Evolutionary conservation across 164 flowering plant genomes (phyloP), one percentile per base, ranked within the genome.

Genomic region (Paratinospora sagittata): DNA sequence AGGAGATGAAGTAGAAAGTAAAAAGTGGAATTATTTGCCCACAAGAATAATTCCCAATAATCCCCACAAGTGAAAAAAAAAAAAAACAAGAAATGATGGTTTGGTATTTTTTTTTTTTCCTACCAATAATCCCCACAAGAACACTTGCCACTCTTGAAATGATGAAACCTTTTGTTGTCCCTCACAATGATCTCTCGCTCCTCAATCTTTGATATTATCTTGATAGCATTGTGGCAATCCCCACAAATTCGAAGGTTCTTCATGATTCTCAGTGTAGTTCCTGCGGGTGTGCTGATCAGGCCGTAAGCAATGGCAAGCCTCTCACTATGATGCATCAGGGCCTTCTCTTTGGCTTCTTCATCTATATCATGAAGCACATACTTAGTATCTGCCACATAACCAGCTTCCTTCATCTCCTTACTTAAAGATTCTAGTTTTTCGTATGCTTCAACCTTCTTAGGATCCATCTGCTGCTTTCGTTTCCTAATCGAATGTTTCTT

Each of bases 81-180:
- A n/a, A n/a, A n/a, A n/a, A n/a, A n/a, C n/a, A n/a, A n/a, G n/a
- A n/a, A n/a, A n/a, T 6, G 55, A 49, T 16, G n/a, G 57, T 49
- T 49, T 49, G n/a, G 57, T 39, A 14, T 49, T 19, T 6, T 21
- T 49, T 16, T 0, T 5, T 49, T 23, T 34, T 2, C 23, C 64
- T 81, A 86, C 89, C 89, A 86, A 76, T 77, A 86, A 74, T 86
- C 87, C 2, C 80, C 71, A 73, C 89, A 84, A 17, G 87, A 84
- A 68, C 89, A 86, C 55, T 71, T 72, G 6, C 89, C 89, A 77
- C 79, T 80, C 63, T 72, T 84, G 73, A 84, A 86, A 77, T 82
- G 89, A 76, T 84, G 89, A 76, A 82, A 84, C 75, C 89, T 75
- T 73, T 84, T 85, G 72, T 82, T 84, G 72, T 86, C 87, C 70